Conservation (phyloP, 2,329 filamentous ascomycete species). For the Fusarium denticulatum region DNA sequence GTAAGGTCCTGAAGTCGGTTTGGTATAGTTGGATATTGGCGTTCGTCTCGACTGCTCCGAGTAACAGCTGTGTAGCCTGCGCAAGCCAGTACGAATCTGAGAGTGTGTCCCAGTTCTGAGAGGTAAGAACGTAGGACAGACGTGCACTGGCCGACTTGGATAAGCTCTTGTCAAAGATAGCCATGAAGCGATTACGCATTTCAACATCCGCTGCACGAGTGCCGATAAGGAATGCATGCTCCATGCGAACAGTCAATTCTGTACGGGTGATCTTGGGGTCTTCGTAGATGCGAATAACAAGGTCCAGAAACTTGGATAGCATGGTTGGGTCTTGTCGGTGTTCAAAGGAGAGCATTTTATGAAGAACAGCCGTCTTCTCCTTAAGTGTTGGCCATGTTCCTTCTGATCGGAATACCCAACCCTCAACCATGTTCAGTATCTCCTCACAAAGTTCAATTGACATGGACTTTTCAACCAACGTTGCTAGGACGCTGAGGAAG, state of each 20-base stretch:
- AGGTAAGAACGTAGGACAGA: constrained; percentile 86
- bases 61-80: constrained; percentile 91
- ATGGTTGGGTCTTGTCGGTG: constrained; percentile 83
- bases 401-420: constrained; percentile 94
- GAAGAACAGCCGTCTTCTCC: constrained; percentile 98
- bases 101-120: constrained; percentile 97
- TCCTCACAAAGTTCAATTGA: constrained; percentile 89
- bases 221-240: constrained; percentile 97
- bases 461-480: constrained; percentile 92
- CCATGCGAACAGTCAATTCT: constrained; percentile 94
- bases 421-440: constrained; percentile 91
- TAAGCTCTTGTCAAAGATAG: constrained; percentile 93
- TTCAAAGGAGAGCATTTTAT: constrained; percentile 98
- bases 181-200: constrained; percentile 97
- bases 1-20: constrained; percentile 84
- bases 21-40: constrained; percentile 79
- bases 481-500: constrained; percentile 94
- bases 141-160: constrained; percentile 92
- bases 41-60: constrained; percentile 90
- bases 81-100: constrained; percentile 96
- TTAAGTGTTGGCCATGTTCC: constrained; percentile 97
- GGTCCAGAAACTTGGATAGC: constrained; percentile 90
- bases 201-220: constrained; percentile 92
- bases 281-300: constrained; percentile 98
- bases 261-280: constrained; percentile 95